phyloP scores from a whole-genome alignment of 2,329 filamentous ascomycete species.

The Diaporthe citrichinensis region DNA sequence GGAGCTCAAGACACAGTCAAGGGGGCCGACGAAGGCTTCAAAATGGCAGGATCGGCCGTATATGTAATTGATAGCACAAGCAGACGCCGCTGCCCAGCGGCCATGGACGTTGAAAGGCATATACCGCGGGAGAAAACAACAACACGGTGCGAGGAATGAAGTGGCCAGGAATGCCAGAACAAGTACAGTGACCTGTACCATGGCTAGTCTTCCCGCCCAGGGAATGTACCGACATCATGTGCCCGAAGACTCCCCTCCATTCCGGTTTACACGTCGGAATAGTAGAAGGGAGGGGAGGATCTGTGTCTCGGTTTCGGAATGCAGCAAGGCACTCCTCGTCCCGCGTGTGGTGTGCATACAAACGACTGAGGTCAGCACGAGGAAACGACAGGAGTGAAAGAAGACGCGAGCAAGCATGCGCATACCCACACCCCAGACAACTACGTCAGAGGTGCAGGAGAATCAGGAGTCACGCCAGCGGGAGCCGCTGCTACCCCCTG shows the following conservation, averaged over 20 bases:
- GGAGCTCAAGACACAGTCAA: background rate
- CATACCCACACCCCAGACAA: background rate
- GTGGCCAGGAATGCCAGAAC: conserved; percentile 36
- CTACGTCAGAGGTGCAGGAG: conserved; percentile 32
- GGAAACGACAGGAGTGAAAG: conserved; percentile 23
- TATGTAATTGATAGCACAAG: conserved; percentile 32
- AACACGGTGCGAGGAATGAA: conserved; percentile 42
- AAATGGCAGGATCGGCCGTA: conserved; percentile 28
- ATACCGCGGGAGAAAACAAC: conserved; percentile 33
- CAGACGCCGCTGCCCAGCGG: background rate
- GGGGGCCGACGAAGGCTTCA: conserved; percentile 19
- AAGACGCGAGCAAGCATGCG: conserved; percentile 5
- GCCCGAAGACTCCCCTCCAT: background rate
- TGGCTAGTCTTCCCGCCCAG: background rate
- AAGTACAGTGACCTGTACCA: conserved; percentile 25
- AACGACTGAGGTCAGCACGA: conserved; percentile 23
- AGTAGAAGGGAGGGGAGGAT: conserved; percentile 26
- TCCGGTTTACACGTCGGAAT: conserved; percentile 7
- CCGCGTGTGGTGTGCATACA: conserved; percentile 35
- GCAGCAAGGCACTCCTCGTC: conserved; percentile 33
- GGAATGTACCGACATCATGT: conserved; percentile 20
- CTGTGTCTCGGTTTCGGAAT: conserved; percentile 31
- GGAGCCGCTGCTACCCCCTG: conserved; percentile 24
- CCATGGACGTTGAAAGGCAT: background rate
- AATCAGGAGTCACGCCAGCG: conserved; percentile 24